These are phyloP conservation scores for Serendipita indica DNA, from an alignment of 768 basidiomycete genomes.

Conservation along the genomic window DNA sequence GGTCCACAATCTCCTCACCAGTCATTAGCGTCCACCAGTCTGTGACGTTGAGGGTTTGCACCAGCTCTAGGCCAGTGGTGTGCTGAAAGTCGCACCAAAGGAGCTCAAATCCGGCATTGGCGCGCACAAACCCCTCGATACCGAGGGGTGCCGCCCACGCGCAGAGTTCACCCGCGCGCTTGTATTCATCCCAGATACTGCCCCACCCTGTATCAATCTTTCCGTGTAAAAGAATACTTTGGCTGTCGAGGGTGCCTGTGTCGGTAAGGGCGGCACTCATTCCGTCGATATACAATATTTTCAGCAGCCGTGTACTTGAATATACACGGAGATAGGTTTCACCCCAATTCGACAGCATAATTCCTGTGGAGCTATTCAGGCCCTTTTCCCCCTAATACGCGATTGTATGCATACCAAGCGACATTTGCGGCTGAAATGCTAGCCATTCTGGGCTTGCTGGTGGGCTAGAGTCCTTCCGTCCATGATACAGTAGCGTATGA, in stretches of 20 bases:
- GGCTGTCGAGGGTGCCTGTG: constrained; percentile 19
- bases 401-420: too few species aligned
- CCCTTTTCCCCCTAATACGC: too few species aligned
- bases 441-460: constrained; percentile 20
- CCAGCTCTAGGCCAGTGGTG: constrained; percentile 15
- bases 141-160: constrained; percentile 15
- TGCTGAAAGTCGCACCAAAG: constrained; percentile 20
- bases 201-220: constrained; percentile 14
- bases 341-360: constrained; percentile 16
- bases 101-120: constrained; percentile 22
- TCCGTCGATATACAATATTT: constrained; percentile 17
- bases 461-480: constrained; percentile 13
- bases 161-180: constrained; percentile 16
- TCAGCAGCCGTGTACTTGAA: constrained; percentile 15
- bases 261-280: constrained; percentile 15
- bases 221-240: constrained; percentile 18
- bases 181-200: constrained; percentile 18
- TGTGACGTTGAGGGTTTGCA: constrained; percentile 19
- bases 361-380: too few species aligned
- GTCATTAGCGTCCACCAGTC: not conserved
- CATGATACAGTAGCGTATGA: constrained; percentile 19
- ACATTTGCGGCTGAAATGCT: constrained; percentile 20
- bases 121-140: constrained; percentile 20
- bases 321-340: constrained; percentile 18
- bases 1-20: not conserved